Base-by-base conservation (phyloP, 2,329 filamentous ascomycete genomes). In the Penicillium glabrum region DNA sequence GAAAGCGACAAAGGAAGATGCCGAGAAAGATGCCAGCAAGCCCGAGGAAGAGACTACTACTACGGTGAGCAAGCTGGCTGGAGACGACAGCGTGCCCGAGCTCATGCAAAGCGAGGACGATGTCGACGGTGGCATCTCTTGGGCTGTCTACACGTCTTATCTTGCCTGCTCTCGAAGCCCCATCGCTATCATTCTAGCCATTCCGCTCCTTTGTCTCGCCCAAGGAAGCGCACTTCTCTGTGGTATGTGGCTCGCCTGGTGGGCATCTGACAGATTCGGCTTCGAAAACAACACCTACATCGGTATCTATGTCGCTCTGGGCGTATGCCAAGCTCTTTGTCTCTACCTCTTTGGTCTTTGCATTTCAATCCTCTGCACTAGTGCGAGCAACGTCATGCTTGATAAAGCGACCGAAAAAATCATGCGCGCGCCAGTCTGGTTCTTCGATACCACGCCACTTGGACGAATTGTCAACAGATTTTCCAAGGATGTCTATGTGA, bases 391-490 rank as follows among this genome's bases (percentile, higher is more conserved):
- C 11, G 23, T 27, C 35, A 39, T 50, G 50, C 39, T 45, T 13
- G 41, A 33, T 8, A 45, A 37, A 37, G 39, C 39, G 6, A 46
- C 41, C 31, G 19, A 8, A 21, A 33, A 37, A 4, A 82, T 93
- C 5, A 78, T 93, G 7, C 83, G 87, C 23, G 86, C 89, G 2
- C 89, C 88, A 3, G 78, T 92, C n/a, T 80, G 89, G 57, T 91
- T 89, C 88, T 82, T 93, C 41, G 89, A 93, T 67, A 92, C 89
- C 0, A 87, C 91, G 0, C 89, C 90, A 0, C 79, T 91, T 1
- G 90, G 90, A 3, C 83, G 89, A 37, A 83, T 93, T 31, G 78
- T 92, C 29, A 93, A 93, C 74, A 83, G 90, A 1, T 90, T 92
- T 70, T 90, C 89, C 0, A 81, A 86, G 5, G 90, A 93, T 72